Base-by-base conservation (phyloP, 2,329 filamentous ascomycete species). In the Graphilbum fragrans region DNA sequence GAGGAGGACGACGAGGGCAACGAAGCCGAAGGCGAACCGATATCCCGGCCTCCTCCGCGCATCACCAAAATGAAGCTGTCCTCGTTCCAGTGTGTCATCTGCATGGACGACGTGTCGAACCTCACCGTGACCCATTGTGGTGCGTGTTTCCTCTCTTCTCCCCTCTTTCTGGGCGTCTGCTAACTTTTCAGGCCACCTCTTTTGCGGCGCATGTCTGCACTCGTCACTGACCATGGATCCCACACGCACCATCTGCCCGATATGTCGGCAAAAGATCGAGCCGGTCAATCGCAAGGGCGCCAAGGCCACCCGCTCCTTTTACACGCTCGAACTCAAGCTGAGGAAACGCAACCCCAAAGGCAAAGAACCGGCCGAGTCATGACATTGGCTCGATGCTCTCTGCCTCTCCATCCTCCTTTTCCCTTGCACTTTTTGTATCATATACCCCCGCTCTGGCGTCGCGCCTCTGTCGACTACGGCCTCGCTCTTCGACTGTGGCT, bases 91-190 rank as follows among this genome's bases (percentile, higher is more conserved):
- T 82, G 77, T 47, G 74, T 77, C 35, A 81, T 82, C 44, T 82
- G 77, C 57, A 77, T 81, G 73, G 77, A 81, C 45, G 65, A 74
- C 46, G 69, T 65, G 21, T 69, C 66, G 2, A 62, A 65, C 22
- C 51, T 82, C 45, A 79, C 74, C 1, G 70, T 80, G 36, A 82
- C 77, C 3, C 73, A 80, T 55, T 82, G 77, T 56, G 77, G 77
- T 81, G 72, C 48, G 74, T 61, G 5, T 10, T 22, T 39, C 14
- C 16, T 33, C 7, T 7, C 37, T 19, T 18, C 27, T 39, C 25
- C 22, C n/a, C 14, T 8, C 27, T 21, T 10, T 8, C 6, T 18
- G 17, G 41, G 20, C 35, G 38, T 31, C 41, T 51, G 35, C 49
- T 31, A 27, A 11, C 22, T 27, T 39, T n/a, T 11, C 33, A 80